Evolutionary conservation across 169 alveolate genomes (phyloP), one percentile per base, ranked within the genome.

Genomic region (Plasmodium sp.): DNA sequence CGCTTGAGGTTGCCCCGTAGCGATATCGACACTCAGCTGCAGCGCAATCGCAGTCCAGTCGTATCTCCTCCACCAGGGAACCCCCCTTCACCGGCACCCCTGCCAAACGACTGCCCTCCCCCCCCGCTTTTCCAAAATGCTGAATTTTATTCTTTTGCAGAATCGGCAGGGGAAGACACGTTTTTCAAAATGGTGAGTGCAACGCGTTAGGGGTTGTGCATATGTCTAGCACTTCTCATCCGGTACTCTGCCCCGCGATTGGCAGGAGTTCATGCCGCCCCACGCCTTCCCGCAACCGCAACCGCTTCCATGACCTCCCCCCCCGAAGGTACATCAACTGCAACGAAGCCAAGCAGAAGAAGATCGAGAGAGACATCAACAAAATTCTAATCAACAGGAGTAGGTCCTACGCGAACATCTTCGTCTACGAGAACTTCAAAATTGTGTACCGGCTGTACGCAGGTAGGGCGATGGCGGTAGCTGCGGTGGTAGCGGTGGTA

Each of bases 371-470:
- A 56, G 98, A 97, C 84, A 96, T 96, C 58, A 96, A 95, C 62
- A 84, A 95, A 43, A 41, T 94, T 27, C 97, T 97, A 41, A 96
- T 98, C 39, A 98, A 98, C 33, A 95, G 99, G 83, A 96, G 98
- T 31, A 96, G 98, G 83, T 96, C 97, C 80, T 94, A 97, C 48
- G 97, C 99, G 92, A 98, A 98, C 86, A 97, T 98, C 93, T 86
- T 98, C 48, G 99, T 98, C 81, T 98, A 97, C 96, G 95, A 96
- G 45, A 98, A 98, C 58, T 97, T 96, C 84, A 98, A 97, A 82
- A 97, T 98, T 48, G 98, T 98, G 4, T 97, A 97, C 86, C 97
- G 98, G 91, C 93, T 99, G 93, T 98, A 98, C 96, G 99, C 99
- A 36, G 97, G 93, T 85, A 33, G 18, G 93, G n/a, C 2, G n/a